phyloP scores from a whole-genome alignment of 2,329 filamentous ascomycete species.

The Nemania bipapillata region DNA sequence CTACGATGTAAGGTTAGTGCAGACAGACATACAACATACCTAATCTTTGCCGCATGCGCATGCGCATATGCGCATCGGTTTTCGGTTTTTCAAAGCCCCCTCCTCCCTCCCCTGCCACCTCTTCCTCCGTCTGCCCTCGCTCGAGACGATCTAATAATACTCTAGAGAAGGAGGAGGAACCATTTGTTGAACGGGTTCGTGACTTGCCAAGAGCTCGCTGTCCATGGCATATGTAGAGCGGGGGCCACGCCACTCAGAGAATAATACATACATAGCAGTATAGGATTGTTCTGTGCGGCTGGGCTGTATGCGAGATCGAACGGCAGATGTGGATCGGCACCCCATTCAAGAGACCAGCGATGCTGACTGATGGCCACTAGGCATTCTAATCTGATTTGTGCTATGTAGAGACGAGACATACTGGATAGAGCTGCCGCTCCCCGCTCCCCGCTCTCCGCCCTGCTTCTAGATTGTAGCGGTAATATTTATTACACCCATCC shows the following conservation, averaged over 20 bases:
- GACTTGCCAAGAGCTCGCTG: conserved; percentile 23
- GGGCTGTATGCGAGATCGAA: conserved; percentile 35
- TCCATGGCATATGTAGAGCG: conserved; percentile 20
- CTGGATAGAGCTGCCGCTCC: not conserved
- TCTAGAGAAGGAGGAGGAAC: not conserved
- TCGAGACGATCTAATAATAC: not conserved
- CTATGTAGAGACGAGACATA: conserved; percentile 10
- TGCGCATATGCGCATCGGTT: conserved; percentile 1
- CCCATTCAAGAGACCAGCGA: conserved; percentile 7
- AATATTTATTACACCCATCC: not conserved
- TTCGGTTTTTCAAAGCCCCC: conserved; percentile 2
- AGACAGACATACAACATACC: too few species aligned
- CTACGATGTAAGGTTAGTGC: too few species aligned
- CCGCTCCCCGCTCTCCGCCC: not conserved
- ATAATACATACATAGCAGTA: too few species aligned
- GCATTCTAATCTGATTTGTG: conserved; percentile 8
- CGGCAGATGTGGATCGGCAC: conserved; percentile 38
- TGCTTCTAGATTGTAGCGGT: not conserved
- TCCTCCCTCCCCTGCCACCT: too few species aligned
- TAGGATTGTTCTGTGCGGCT: conserved; percentile 28
- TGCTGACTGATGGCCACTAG: conserved; percentile 18
- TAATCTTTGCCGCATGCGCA: too few species aligned
- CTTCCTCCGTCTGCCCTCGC: too few species aligned
- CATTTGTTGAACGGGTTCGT: not conserved
- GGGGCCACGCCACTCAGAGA: conserved; percentile 22